Conservation (phyloP, 2,329 filamentous ascomycete genomes). For the Epichloe amarillans region DNA sequence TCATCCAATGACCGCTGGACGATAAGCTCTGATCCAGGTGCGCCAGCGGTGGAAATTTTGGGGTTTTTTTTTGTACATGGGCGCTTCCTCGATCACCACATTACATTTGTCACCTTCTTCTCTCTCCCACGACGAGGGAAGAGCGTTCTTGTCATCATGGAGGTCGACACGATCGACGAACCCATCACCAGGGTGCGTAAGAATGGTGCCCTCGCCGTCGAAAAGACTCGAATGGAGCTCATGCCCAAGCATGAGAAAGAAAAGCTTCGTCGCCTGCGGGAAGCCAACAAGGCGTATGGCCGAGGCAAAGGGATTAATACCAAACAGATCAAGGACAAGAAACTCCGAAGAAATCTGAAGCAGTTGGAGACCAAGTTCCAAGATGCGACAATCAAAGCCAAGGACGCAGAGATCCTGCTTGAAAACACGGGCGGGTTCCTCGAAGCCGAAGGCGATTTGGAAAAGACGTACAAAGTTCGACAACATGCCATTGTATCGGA, state of each 20-base stretch:
- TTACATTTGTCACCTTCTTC: neutral
- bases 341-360: conserved; percentile 68
- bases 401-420: conserved; percentile 88
- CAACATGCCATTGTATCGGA: conserved; percentile 71
- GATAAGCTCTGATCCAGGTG: conserved; percentile 14
- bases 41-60: conserved; percentile 22
- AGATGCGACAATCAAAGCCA: conserved; percentile 67
- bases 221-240: conserved; percentile 37
- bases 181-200: conserved; percentile 25
- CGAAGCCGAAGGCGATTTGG: conserved; percentile 76
- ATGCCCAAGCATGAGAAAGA: conserved; percentile 36
- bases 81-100: neutral
- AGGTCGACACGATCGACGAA: conserved; percentile 23
- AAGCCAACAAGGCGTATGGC: conserved; percentile 68
- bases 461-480: conserved; percentile 82
- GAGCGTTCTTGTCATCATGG: conserved; percentile 19
- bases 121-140: neutral
- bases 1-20: conserved; percentile 13
- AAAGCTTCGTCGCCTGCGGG: conserved; percentile 37
- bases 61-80: conserved; percentile 7
- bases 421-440: conserved; percentile 79
- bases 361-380: conserved; percentile 72
- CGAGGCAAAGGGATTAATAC: conserved; percentile 64
- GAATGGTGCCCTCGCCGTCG: conserved; percentile 40
- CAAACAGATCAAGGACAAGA: conserved; percentile 73